A percentile compares a stretch with the other conserved stretches of the same genome.
Conservation (phyloP, 805 yeast genomes). For the Suhomyces faveliae region DNA sequence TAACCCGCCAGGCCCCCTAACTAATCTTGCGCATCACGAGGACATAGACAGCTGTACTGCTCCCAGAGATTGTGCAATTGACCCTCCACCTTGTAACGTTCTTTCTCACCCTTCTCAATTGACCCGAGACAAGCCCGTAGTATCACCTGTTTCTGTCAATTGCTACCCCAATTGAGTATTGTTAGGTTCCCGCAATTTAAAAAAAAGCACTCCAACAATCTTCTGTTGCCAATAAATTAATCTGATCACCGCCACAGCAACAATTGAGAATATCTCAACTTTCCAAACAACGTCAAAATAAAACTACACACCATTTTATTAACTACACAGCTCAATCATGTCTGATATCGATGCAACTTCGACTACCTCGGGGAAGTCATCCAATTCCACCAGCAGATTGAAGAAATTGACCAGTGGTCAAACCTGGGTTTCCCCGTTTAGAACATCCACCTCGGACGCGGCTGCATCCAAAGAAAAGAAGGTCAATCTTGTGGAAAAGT, state of each 20-base stretch:
- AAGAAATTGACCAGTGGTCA: conserved; percentile 30
- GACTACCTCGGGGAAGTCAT: conserved; percentile 4
- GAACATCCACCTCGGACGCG: conserved; percentile 19
- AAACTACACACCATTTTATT: neutral
- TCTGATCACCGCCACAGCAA: neutral
- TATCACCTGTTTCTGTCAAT: neutral
- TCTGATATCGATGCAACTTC: conserved; percentile 16
- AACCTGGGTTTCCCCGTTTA: conserved; percentile 45
- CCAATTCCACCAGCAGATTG: conserved; percentile 15
- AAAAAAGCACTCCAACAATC: neutral
- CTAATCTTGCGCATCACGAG: neutral
- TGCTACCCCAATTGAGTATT: neutral
- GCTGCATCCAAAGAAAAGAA: conserved; percentile 19
- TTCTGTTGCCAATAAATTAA: neutral
- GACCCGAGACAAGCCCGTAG: neutral
- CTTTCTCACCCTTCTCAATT: neutral
- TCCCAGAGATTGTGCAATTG: neutral
- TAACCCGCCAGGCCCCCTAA: neutral
- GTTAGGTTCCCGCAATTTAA: neutral
- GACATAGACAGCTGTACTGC: neutral
- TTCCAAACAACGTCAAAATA: neutral
- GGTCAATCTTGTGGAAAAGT: conserved; percentile 33
- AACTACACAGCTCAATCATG: conserved; percentile 8
- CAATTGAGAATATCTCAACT: neutral
- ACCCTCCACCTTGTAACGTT: neutral